These are phyloP conservation scores for Entonaema liquescens DNA, from an alignment of 495 filamentous ascomycete species.

Conservation along the genomic window DNA sequence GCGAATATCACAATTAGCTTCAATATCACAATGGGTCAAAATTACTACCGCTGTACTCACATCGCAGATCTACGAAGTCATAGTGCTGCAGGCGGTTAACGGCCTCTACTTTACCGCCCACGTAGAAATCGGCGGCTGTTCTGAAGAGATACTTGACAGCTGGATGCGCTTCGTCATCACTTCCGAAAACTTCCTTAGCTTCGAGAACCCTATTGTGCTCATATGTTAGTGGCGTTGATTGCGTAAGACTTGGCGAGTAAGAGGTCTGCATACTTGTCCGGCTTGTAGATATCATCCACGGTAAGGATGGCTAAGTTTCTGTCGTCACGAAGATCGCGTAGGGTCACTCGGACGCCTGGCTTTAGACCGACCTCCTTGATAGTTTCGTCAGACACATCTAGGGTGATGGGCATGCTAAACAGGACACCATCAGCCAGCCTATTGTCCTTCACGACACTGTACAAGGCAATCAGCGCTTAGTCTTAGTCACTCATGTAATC, in stretches of 20 bases:
- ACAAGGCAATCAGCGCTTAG: constrained; percentile 21
- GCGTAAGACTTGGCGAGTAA: constrained; percentile 18
- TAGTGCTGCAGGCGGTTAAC: constrained; percentile 96
- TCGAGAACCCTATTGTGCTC: constrained; percentile 74
- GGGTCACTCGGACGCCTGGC: constrained; percentile 80
- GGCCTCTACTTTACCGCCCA: constrained; percentile 94
- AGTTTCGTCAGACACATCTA: constrained; percentile 78
- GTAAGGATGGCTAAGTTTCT: constrained; percentile 94
- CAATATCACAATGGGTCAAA: neutral
- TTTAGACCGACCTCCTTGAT: constrained; percentile 78
- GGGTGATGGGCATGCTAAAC: constrained; percentile 96
- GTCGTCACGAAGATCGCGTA: constrained; percentile 96
- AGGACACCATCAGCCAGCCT: constrained; percentile 89
- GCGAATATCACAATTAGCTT: constrained; percentile 20
- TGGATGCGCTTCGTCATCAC: constrained; percentile 88
- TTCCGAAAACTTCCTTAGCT: constrained; percentile 93
- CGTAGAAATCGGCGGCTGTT: constrained; percentile 83
- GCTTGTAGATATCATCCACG: constrained; percentile 94
- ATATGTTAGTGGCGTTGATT: constrained; percentile 46
- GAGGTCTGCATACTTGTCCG: constrained; percentile 79
- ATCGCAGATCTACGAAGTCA: constrained; percentile 96
- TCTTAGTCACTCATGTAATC: constrained; percentile 7
- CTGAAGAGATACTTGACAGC: constrained; percentile 88
- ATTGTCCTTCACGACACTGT: constrained; percentile 84
- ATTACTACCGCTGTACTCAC: constrained; percentile 57